Percentiles rank a stretch among this genome's conserved stretches.
Conservation (phyloP, 495 filamentous ascomycete species). For the Xylaria flabelliformis region DNA sequence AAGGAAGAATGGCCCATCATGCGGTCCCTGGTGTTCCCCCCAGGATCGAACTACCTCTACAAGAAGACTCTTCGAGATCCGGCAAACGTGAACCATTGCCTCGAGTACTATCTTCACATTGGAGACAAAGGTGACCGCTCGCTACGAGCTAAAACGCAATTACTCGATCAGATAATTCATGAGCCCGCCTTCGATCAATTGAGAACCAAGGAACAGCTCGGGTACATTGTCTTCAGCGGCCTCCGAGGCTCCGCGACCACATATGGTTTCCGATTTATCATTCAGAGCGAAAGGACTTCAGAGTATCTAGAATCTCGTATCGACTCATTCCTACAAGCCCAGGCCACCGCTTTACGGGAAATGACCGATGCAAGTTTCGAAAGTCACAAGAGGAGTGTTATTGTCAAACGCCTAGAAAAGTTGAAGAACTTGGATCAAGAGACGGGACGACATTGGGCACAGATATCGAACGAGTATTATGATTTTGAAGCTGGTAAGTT, state of each 20-base stretch:
- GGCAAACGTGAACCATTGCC: conserved; percentile 95
- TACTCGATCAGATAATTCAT: conserved; percentile 90
- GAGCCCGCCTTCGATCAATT: conserved; percentile 95
- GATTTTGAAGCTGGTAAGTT: conserved; percentile 82
- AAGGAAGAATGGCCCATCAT: conserved; percentile 80
- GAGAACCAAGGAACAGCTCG: conserved; percentile 95
- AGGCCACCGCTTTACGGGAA: conserved; percentile 66
- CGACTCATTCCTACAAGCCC: conserved; percentile 76
- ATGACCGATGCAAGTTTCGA: conserved; percentile 91
- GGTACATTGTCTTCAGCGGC: conserved; percentile 93
- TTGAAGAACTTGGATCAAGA: conserved; percentile 91
- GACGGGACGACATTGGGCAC: conserved; percentile 78
- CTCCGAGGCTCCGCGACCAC: conserved; percentile 70
- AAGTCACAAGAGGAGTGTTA: conserved; percentile 84
- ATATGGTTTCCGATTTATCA: conserved; percentile 86
- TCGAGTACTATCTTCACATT: conserved; percentile 87
- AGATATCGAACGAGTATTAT: conserved; percentile 84
- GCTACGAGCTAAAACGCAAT: conserved; percentile 75
- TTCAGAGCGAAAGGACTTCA: conserved; percentile 89
- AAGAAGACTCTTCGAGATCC: conserved; percentile 80
- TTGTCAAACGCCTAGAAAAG: conserved; percentile 89
- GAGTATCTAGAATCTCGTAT: conserved; percentile 86
- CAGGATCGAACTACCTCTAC: conserved; percentile 83
- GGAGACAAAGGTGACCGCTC: conserved; percentile 72
- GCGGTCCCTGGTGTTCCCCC: conserved; percentile 77